These are phyloP conservation scores for Tetracladium marchalianum DNA, from an alignment of 495 filamentous ascomycete species.

Conservation along the genomic window DNA sequence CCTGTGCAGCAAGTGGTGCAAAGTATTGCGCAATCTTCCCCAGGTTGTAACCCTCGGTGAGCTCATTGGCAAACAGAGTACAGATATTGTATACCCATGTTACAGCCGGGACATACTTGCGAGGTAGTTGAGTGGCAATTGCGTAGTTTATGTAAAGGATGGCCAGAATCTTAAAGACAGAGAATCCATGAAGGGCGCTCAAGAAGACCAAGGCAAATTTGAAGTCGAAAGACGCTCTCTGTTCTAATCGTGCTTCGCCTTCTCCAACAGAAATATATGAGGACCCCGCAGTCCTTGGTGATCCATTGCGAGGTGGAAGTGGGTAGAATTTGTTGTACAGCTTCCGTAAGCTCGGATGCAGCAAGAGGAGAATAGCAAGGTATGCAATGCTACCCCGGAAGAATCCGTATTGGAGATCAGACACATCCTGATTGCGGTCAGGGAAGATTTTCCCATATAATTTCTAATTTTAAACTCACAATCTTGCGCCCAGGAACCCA, in stretches of 20 bases:
- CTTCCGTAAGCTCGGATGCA: conserved; percentile 71
- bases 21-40: conserved; percentile 48
- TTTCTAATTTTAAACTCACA: conserved; percentile 35
- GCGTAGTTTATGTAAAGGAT: conserved; percentile 78
- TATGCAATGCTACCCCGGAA: conserved; percentile 84
- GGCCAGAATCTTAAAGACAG: conserved; percentile 65
- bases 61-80: conserved; percentile 82
- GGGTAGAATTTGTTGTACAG: conserved; percentile 42
- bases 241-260: conserved; percentile 59
- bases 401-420: conserved; percentile 77
- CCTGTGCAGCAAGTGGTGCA: conserved; percentile 21
- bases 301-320: conserved; percentile 3
- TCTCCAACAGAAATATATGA: conserved; percentile 30
- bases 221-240: conserved; percentile 76
- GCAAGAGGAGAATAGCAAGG: conserved; percentile 55
- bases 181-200: conserved; percentile 71
- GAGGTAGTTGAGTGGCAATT: conserved; percentile 60
- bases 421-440: conserved; percentile 56
- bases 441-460: not conserved
- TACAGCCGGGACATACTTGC: conserved; percentile 53
- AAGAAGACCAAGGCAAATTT: conserved; percentile 74
- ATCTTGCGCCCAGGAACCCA: conserved; percentile 96
- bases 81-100: conserved; percentile 93
- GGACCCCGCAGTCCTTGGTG: conserved; percentile 8
- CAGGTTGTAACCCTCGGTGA: conserved; percentile 68